Percentiles rank a stretch among this genome's conserved stretches.
These are phyloP conservation scores for Halteria grandinella DNA, from an alignment of 73 alveolate species.

Conservation along the genomic window DNA sequence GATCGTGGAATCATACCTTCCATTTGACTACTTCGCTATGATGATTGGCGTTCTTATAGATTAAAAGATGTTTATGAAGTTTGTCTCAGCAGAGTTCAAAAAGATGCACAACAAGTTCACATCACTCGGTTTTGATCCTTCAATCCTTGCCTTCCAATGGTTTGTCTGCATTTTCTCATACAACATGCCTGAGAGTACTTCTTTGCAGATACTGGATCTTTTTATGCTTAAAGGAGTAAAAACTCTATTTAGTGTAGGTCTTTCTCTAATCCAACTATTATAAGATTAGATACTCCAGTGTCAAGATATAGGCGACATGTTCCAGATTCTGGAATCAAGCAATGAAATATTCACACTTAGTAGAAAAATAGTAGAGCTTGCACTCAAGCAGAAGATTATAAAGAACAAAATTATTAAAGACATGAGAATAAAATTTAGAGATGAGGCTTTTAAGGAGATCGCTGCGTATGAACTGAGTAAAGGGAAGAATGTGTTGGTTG, in stretches of 20 bases:
- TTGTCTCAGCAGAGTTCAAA: neutral
- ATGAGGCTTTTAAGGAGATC: constrained; percentile 31
- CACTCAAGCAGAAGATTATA: neutral
- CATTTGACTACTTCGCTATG: constrained; percentile 57
- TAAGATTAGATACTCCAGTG: constrained; percentile 30
- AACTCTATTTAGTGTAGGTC: constrained; percentile 37
- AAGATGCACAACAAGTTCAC: neutral
- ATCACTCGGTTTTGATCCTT: constrained; percentile 35
- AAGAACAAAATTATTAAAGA: neutral
- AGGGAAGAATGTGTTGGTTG: neutral
- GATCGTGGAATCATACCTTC: constrained; percentile 54
- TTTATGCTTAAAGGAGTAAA: constrained; percentile 46
- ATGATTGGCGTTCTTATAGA: constrained; percentile 61
- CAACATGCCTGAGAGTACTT: constrained; percentile 50
- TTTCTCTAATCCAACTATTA: constrained; percentile 14
- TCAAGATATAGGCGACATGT: constrained; percentile 46
- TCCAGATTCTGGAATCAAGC: constrained; percentile 40
- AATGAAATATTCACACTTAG: neutral
- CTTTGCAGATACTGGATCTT: constrained; percentile 37
- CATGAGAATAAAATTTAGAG: constrained; percentile 8
- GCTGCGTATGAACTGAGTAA: neutral
- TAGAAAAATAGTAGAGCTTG: neutral
- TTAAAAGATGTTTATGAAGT: constrained; percentile 28
- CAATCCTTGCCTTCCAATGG: constrained; percentile 59
- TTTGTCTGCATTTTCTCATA: constrained; percentile 60